Base-by-base conservation (phyloP, 108 stramenopile genomes). In the Schizochytrium sp. region DNA sequence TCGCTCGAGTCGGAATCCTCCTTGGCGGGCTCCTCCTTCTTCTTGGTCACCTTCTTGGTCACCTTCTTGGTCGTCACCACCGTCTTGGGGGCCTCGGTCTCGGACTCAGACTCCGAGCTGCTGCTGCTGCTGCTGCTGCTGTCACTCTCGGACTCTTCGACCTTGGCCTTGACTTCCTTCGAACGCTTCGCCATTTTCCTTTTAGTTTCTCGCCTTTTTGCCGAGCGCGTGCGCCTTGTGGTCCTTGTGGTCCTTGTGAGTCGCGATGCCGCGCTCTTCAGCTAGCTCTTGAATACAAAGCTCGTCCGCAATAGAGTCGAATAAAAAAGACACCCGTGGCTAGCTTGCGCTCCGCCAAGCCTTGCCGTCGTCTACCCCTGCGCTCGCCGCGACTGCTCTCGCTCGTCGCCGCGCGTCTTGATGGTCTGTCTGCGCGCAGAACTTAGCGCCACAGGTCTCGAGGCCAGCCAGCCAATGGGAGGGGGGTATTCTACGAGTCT, bases 51-150 rank as follows among this genome's bases (percentile, higher is more conserved):
- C 60, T 59, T 87, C 29, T 58, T 45, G 51, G 89, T 44, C 72
- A 23, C 18, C n/a, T 41, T 43, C 21, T 76, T 88, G 63, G 53
- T 44, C 76, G 57, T 91, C 72, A 58, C 89, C 72, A 48, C 69
- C 55, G 16, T 88, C 88, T 88, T 60, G 29, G 25, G 12, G 2
- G 6, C 41, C 41, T 28, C 92, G 51, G 89, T 89, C 55, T 94
- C 94, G 5, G 76, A 88, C 60, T 93, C 93, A 47, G 88, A 83
- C 58, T 91, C 90, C 87, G 47, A 53, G 57, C 72, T 72, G 47
- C 47, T 53, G 72, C 63, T 72, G 87, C 29, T 29, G 58, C 87
- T 88, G 28, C 63, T 87, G 34, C 90, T 91, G 72, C 91, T 87
- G 47, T 71, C 87, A 5, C 45, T 60, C 57, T 89, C 59, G 4